phyloP scores from a whole-genome alignment of 73 alveolate genomes.

The Paramecium caudatum region DNA sequence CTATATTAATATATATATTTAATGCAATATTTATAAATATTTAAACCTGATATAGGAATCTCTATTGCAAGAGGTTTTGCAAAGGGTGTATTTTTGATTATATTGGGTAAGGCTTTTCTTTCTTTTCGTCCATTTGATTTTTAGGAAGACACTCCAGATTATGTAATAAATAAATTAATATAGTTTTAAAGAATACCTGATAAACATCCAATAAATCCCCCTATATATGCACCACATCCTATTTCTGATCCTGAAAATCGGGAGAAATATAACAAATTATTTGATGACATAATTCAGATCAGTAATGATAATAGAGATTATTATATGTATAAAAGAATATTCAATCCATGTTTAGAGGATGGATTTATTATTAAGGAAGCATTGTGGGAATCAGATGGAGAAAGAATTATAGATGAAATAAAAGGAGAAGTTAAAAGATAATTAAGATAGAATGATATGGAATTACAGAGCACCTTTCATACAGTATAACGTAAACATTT shows the following conservation, averaged over 20 bases:
- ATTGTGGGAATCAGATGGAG: conserved; percentile 31
- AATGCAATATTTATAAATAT: conserved; percentile 32
- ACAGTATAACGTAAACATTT: neutral
- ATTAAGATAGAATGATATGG: neutral
- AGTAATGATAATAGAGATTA: neutral
- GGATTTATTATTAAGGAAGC: conserved; percentile 40
- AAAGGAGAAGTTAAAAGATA: conserved; percentile 10
- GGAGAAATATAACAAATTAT: conserved; percentile 9
- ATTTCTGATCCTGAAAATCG: neutral
- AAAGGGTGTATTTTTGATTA: conserved; percentile 1
- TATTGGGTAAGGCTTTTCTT: neutral
- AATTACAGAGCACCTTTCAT: neutral
- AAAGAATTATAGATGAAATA: conserved; percentile 27
- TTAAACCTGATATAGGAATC: conserved; percentile 45
- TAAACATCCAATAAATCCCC: conserved; percentile 42
- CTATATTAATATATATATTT: no score
- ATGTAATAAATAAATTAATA: conserved; percentile 2
- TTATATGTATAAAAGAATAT: neutral
- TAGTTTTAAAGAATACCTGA: conserved; percentile 10
- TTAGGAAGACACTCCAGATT: neutral
- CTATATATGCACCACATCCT: conserved; percentile 39
- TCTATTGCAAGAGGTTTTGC: neutral
- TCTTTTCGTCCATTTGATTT: neutral
- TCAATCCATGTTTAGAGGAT: conserved; percentile 9
- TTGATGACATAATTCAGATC: neutral